A percentile compares a stretch with the other conserved stretches of the same genome.
These are phyloP conservation scores for Zoysia japonica DNA, from an alignment of 176 grass and related monocot genomes.

Conservation along the genomic window DNA sequence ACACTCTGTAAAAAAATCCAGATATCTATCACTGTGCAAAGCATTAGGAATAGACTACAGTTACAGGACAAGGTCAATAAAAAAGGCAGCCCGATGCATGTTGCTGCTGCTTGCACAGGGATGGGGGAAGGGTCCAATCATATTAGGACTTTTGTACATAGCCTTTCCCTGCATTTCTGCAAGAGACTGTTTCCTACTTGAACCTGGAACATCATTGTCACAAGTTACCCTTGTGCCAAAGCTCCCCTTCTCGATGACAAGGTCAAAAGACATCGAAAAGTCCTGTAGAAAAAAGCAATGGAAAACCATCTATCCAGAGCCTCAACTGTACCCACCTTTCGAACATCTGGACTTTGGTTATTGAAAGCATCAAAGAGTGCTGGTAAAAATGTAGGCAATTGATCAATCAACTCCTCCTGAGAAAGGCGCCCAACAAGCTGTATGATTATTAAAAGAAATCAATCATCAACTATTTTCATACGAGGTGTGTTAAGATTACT, in stretches of 20 bases:
- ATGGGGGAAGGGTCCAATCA: no score
- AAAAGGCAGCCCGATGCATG: background rate
- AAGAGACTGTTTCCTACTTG: no score
- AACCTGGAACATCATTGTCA: no score
- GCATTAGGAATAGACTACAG: background rate
- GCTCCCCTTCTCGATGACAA: background rate
- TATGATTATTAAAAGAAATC: constrained; percentile 36
- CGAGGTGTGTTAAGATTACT: background rate
- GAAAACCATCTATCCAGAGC: background rate
- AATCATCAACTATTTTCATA: constrained; percentile 32
- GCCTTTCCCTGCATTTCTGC: no score
- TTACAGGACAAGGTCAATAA: constrained; percentile 7
- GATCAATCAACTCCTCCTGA: constrained; percentile 82
- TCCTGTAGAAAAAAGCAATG: background rate
- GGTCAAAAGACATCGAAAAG: background rate
- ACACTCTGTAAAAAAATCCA: constrained; percentile 50
- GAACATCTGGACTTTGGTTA: constrained; percentile 95
- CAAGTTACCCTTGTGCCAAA: no score
- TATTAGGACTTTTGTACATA: no score
- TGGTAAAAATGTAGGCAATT: constrained; percentile 89
- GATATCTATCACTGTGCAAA: background rate
- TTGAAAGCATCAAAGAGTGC: constrained; percentile 92
- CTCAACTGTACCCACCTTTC: constrained; percentile 60
- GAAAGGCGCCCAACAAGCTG: constrained; percentile 85
- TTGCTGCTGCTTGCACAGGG: no score